Evolutionary conservation across 345 rosid genomes (phyloP), one percentile per base, ranked within the genome.

Genomic region (Geranium brycei): DNA sequence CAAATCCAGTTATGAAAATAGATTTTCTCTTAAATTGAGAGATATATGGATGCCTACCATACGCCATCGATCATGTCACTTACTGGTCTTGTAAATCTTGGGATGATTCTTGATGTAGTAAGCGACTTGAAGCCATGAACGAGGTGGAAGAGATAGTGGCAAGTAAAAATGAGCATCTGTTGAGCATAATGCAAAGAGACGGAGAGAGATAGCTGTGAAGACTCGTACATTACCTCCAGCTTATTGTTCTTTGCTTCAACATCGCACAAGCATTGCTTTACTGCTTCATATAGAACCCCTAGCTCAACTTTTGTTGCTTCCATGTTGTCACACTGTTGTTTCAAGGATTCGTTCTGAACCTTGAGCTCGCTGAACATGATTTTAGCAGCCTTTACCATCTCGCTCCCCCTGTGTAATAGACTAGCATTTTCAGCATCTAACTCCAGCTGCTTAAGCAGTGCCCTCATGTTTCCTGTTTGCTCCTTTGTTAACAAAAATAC

Each of bases 81-180:
- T 71, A 82, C 74, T 28, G 91, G 95, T 74, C 97, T 77, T 61
- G 96, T 76, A 77, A 88, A 87, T 77, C 76, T 81, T 57, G 96
- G 99, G 63, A 84, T 77, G 65, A 87, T 71, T 79, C 89, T 85
- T 38, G 96, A 95, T 38, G 89, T 76, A 15, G 95, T 71, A 55
- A 93, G 95, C 31, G 92, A 88, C 84, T 86, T 88, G 87, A 91
- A 93, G 67, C 99, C 97, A 78, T 87, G 99, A 73, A 82, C 97
- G 51, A 18, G 28, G 71, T 8, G 53, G 31, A 51, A 66, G 65
- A 53, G 59, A 60, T 14, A 28, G 59, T 63, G 14, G 17, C 62
- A 59, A 56, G 2, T 31, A 17, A 23, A 19, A 60, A 57, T 57
- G 62, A 35, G 35, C 38, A 32, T 64, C 38, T 51, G 1, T 55